phyloP scores from a whole-genome alignment of 2,329 filamentous ascomycete species.

The Nakataea oryzae region DNA sequence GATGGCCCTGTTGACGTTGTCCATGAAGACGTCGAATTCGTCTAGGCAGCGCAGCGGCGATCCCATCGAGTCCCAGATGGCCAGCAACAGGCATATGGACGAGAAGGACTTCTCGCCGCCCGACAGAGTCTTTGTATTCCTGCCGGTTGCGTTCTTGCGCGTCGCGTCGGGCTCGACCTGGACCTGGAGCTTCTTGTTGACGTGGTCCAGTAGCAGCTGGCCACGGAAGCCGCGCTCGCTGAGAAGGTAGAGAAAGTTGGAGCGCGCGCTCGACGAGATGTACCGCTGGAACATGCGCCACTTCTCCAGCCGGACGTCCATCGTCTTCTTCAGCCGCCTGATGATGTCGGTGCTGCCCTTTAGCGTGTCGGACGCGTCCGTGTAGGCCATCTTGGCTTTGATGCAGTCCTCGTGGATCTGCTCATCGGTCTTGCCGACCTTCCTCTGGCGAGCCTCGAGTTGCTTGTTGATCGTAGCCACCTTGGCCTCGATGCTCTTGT shows the following conservation, averaged over 20 bases:
- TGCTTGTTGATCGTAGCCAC: slow-evolving; percentile 45
- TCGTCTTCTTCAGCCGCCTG: slow-evolving; percentile 41
- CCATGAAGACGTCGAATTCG: slow-evolving; percentile 99
- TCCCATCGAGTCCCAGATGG: slow-evolving; percentile 97
- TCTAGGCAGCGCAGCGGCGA: slow-evolving; percentile 90
- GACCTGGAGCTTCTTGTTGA: slow-evolving; percentile 62
- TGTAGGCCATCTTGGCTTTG: slow-evolving; percentile 24
- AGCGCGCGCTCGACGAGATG: slow-evolving; percentile 77
- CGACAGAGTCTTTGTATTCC: slow-evolving; percentile 84
- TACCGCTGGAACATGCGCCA: slow-evolving; percentile 75
- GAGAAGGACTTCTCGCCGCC: slow-evolving; percentile 98
- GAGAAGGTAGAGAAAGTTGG: slow-evolving; percentile 80
- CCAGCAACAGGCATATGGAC: slow-evolving; percentile 83
- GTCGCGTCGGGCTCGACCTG: slow-evolving; percentile 65
- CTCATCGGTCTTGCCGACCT: slow-evolving; percentile 53
- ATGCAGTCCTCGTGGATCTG: slow-evolving; percentile 45
- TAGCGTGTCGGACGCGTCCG: slow-evolving; percentile 31
- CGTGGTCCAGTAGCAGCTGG: slow-evolving; percentile 68
- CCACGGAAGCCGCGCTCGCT: slow-evolving; percentile 85
- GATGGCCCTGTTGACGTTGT: slow-evolving; percentile 86
- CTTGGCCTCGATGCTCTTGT: slow-evolving; percentile 41
- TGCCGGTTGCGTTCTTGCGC: slow-evolving; percentile 55
- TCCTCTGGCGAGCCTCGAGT: slow-evolving; percentile 43
- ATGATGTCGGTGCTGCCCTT: slow-evolving; percentile 31
- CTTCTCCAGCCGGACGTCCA: slow-evolving; percentile 58